These are phyloP conservation scores for Podosphaera xanthii DNA, from an alignment of 2,329 filamentous ascomycete genomes.

Conservation along the genomic window DNA sequence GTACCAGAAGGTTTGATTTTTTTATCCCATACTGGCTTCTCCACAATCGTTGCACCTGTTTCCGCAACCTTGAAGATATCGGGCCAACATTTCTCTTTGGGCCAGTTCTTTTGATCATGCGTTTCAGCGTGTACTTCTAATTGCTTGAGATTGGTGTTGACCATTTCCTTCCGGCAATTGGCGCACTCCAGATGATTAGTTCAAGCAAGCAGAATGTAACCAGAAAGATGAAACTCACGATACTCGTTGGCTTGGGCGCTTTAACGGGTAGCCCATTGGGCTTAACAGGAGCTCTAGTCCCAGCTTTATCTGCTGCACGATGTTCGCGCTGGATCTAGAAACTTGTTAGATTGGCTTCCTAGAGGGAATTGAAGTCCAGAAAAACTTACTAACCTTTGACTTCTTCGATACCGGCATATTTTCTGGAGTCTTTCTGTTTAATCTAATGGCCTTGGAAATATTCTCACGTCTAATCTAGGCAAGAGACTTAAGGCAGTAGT, in stretches of 20 bases:
- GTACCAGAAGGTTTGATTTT: neutral
- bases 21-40: neutral
- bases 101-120: constrained; percentile 26
- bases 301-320: constrained; percentile 29
- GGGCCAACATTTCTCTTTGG: constrained; percentile 36
- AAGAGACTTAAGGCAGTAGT: too few relatives aligned
- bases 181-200: constrained; percentile 19
- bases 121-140: constrained; percentile 29
- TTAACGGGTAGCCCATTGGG: constrained; percentile 32
- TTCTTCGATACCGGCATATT: neutral
- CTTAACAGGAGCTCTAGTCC: constrained; percentile 29
- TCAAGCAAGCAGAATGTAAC: neutral
- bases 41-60: neutral
- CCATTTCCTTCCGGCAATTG: constrained; percentile 27
- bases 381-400: neutral
- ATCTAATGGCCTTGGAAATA: too few relatives aligned
- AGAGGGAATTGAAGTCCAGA: too few relatives aligned
- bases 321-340: constrained; percentile 28
- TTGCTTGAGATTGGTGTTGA: constrained; percentile 27
- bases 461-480: too few relatives aligned
- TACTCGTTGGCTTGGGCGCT: constrained; percentile 26
- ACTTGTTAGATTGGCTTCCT: constrained; percentile 1
- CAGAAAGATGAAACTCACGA: constrained; percentile 17
- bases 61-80: constrained; percentile 12
- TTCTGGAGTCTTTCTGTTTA: neutral